A percentile compares a stretch with the other conserved stretches of the same genome.
These are phyloP conservation scores for Globisporangium ultimum DNA, from an alignment of 352 stramenopile genomes.

Conservation along the genomic window DNA sequence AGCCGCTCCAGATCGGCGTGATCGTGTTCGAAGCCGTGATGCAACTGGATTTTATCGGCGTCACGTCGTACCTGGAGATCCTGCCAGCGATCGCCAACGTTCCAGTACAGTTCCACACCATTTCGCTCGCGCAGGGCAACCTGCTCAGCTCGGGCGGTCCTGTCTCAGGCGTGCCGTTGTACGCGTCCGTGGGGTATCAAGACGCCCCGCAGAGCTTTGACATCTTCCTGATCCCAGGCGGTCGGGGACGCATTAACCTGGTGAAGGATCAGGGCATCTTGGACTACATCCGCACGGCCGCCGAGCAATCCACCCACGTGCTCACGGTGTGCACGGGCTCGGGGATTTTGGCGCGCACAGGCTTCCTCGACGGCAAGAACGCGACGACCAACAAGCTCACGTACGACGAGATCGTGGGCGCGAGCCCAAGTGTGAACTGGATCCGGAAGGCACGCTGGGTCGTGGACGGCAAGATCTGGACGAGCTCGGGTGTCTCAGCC, in stretches of 20 bases:
- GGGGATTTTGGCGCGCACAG: constrained; percentile 20
- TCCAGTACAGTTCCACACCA: constrained; percentile 47
- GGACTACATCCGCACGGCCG: constrained; percentile 15
- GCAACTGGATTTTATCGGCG: constrained; percentile 58
- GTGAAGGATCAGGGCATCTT: constrained; percentile 17
- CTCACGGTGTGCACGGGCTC: constrained; percentile 26
- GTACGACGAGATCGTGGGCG: constrained; percentile 16
- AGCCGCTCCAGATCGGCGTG: constrained; percentile 41
- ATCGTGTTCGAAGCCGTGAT: constrained; percentile 59
- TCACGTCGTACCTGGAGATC: constrained; percentile 54
- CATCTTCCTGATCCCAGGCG: constrained; percentile 20
- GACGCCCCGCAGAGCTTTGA: constrained; percentile 21
- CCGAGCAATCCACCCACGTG: constrained; percentile 10
- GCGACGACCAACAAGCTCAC: constrained; percentile 28
- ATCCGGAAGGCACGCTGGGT: constrained; percentile 29
- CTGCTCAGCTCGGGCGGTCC: constrained; percentile 27
- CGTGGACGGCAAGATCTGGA: constrained; percentile 37
- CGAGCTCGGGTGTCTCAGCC: constrained; percentile 27
- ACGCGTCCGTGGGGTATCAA: constrained; percentile 17
- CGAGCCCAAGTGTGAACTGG: constrained; percentile 20
- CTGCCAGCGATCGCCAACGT: constrained; percentile 34
- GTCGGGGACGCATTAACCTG: constrained; percentile 7
- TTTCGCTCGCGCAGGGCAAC: constrained; percentile 30
- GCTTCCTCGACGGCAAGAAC: constrained; percentile 23
- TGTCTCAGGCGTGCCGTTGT: constrained; percentile 18